These are phyloP conservation scores for Gossypium thurberi DNA, from an alignment of 345 rosid genomes.

Conservation along the genomic window DNA sequence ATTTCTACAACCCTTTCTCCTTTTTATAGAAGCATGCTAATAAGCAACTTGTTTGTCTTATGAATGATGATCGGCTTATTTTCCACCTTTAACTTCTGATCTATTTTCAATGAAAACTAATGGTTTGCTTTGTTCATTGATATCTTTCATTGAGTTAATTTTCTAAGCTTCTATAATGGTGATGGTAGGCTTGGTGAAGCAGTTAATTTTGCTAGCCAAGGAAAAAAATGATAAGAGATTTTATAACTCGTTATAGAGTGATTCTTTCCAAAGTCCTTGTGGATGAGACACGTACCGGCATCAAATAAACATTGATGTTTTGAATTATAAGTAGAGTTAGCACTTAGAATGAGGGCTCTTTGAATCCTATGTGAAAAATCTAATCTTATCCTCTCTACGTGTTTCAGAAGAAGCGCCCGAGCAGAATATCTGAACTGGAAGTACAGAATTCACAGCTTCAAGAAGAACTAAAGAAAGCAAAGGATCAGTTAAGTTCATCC, in stretches of 20 bases:
- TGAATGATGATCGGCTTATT: neutral
- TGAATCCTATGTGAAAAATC: neutral
- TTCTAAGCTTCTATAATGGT: neutral
- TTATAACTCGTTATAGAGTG: neutral
- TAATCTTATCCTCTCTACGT: slow-evolving; percentile 17
- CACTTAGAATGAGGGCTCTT: neutral
- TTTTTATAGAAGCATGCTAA: neutral
- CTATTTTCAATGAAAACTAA: neutral
- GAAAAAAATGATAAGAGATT: neutral
- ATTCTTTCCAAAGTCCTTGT: neutral
- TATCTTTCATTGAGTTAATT: neutral
- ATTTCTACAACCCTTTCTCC: neutral
- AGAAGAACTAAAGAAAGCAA: slow-evolving; percentile 80
- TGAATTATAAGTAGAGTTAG: neutral
- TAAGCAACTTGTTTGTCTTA: neutral
- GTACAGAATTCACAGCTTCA: slow-evolving; percentile 60
- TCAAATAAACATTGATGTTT: neutral
- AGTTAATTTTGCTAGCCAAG: slow-evolving; percentile 25
- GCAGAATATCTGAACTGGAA: slow-evolving; percentile 78
- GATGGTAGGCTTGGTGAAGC: slow-evolving; percentile 20
- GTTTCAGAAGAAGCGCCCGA: slow-evolving; percentile 77
- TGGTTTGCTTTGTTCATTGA: neutral
- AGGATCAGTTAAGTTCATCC: slow-evolving; percentile 55
- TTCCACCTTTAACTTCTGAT: neutral
- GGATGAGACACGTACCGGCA: neutral